Base-by-base conservation (phyloP, 1,284 basidiomycete genomes). In the Xanthoconium separans region DNA sequence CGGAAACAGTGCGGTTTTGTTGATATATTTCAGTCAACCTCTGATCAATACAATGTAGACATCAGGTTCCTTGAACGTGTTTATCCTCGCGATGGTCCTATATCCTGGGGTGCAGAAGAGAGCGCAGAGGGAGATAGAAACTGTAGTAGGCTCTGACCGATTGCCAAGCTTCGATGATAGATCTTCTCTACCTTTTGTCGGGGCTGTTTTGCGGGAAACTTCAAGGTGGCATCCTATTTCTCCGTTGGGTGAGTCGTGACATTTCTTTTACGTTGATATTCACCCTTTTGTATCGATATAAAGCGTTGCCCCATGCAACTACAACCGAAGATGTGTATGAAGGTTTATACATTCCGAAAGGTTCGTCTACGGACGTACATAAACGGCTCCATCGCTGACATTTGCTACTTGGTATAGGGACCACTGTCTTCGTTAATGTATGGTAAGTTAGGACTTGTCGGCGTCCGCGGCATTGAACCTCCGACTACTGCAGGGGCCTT, bases 131-230 rank as follows among this genome's bases (percentile, higher is more conserved):
- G 81, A 83, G 60, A 69, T 83, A 44, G 73, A 78, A 52, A 56
- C 58, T 27, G 65, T 77, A 27, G 64, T 75, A 24, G 75, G 75
- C 9, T 47, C 50, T n/a, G 67, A 70, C 10, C 62, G 73, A 20
- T 43, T 76, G 2, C 81, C 82, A 0, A 61, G 65, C 13, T 72
- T 78, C 22, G 61, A 61, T 9, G 75, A 81, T 34, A 61, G 77
- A 16, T 53, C 58, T 5, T 64, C 62, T 18, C 60, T 84, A n/a
- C 69, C 66, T 1, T 84, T 80, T 58, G 63, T 84, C 1, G 62
- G 70, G n/a, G 80, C 80, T 0, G 58, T 82, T 7, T 57, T 82
- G 50, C 78, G 77, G 57, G 84, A 86, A 60, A 73, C 78, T 2
- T 57, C 82, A 18, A 69, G 83, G 22, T 85, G 75, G 70, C 72